A percentile compares a stretch with the other conserved stretches of the same genome.
These are phyloP conservation scores for Mycena epipterygia DNA, from an alignment of 768 basidiomycete genomes.

Conservation along the genomic window DNA sequence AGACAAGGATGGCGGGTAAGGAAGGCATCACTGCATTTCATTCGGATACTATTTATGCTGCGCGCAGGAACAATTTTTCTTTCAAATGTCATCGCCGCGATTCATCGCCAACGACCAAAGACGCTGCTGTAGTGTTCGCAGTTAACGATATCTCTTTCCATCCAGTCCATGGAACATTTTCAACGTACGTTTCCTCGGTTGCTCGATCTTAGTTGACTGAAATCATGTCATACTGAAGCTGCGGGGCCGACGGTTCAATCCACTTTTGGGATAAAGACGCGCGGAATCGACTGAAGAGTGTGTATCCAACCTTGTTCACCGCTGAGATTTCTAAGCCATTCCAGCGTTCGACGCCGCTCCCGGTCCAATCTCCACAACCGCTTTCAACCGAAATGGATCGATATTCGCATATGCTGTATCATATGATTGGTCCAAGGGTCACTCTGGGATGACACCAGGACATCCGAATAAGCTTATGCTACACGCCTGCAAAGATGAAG, in stretches of 20 bases:
- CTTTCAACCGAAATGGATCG: conserved; percentile 89
- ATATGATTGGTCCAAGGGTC: conserved; percentile 96
- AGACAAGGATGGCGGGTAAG: conserved; percentile 82
- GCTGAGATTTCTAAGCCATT: conserved; percentile 2
- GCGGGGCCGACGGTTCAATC: conserved; percentile 87
- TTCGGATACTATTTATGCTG: conserved; percentile 2
- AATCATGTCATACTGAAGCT: conserved; percentile 35
- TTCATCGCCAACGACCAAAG: conserved; percentile 66
- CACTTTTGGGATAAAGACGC: conserved; percentile 97
- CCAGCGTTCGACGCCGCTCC: conserved; percentile 80
- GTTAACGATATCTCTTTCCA: conserved; percentile 93
- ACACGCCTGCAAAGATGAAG: conserved; percentile 89
- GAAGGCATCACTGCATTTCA: conserved; percentile 36
- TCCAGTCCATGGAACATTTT: conserved; percentile 87
- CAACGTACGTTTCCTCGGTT: conserved; percentile 72
- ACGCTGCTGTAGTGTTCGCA: conserved; percentile 80
- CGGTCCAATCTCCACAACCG: conserved; percentile 83
- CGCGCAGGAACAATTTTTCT: conserved; percentile 80
- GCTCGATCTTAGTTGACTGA: conserved; percentile 38
- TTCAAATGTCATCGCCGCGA: conserved; percentile 88
- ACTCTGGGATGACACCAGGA: conserved; percentile 78
- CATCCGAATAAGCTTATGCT: conserved; percentile 87
- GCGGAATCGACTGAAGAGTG: conserved; percentile 92
- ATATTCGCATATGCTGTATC: conserved; percentile 95
- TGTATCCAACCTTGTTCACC: conserved; percentile 35